Evolutionary conservation across 2,329 filamentous ascomycete species (phyloP).

Genomic region (Arthrinium phaeospermum): DNA sequence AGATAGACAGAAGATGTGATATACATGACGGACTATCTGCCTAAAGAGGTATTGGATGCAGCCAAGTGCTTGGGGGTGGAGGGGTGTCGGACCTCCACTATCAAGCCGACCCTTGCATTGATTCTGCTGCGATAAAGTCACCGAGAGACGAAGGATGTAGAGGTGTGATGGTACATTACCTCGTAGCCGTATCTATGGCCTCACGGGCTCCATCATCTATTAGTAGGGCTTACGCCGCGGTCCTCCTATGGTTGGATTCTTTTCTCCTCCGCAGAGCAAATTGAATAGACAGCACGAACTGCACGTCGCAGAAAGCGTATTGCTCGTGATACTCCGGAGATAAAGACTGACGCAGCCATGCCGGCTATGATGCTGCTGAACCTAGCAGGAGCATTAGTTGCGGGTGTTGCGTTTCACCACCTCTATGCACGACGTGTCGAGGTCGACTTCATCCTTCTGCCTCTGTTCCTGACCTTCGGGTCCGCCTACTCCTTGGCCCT

Average conservation of each 20-base stretch:
- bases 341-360: background rate
- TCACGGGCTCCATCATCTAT: background rate
- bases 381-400: background rate
- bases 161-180: background rate
- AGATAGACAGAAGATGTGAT: background rate
- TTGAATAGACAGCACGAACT: background rate
- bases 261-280: background rate
- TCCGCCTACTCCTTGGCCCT: background rate
- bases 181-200: background rate
- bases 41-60: background rate
- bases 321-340: background rate
- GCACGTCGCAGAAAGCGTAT: background rate
- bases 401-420: conserved; percentile 23
- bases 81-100: background rate
- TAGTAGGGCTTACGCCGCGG: background rate
- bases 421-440: conserved; percentile 24
- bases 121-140: background rate
- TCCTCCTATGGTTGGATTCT: fast-evolving
- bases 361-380: background rate
- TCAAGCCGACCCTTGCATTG: background rate
- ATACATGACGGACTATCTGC: background rate
- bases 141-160: background rate
- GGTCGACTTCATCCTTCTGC: conserved; percentile 20
- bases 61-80: background rate
- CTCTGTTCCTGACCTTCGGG: background rate